Evolutionary conservation across 495 filamentous ascomycete genomes (phyloP), one percentile per base, ranked within the genome.

Genomic region (Neurospora sublineolata): DNA sequence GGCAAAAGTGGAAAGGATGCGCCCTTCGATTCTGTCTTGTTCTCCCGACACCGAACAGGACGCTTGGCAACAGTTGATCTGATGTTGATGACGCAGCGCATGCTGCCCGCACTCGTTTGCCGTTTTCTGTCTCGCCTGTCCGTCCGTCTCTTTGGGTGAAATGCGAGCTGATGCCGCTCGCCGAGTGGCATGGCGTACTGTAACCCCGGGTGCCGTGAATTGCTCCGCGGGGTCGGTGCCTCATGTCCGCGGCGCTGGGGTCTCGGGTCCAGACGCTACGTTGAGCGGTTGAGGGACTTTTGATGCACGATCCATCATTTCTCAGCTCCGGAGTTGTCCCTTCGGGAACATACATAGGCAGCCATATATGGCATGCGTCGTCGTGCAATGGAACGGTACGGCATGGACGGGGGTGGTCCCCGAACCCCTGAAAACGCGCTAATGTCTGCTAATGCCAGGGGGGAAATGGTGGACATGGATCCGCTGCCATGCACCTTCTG

Each of bases 401-500:
- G 52, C 52, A 64, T 64, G 52, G 52, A 64, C 14, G 52, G 27
- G 52, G 52, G 2, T 64, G 52, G 14, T 64, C 27, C 52, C 52
- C 52, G 52, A 64, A 64, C 52, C 52, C 52, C 52, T 64, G 52
- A 64, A 58, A 58, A 58, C 27, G 46, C 46, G 46, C 46, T 58
- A 58, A 46, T 52, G 20, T 6, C 46, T 58, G 20, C 46, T 58
- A 58, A 58, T 58, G 46, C 52, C 27, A 64, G 52, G 52, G 52
- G 46, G 23, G 3, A 64, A 64, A 64, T 64, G 27, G 52, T 18
- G 52, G 52, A 33, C 69, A 69, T 71, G 46, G 37, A 37, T 20
- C 37, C 69, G 68, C 46, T 40, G 73, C 71, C 68, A 69, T 69
- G 69, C 52, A 71, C 44, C 64, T 60, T 69, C 40, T 69, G 33